These are phyloP conservation scores for Mucor indicus DNA, from an alignment of 371 early-diverging fungal genomes.

Conservation along the genomic window DNA sequence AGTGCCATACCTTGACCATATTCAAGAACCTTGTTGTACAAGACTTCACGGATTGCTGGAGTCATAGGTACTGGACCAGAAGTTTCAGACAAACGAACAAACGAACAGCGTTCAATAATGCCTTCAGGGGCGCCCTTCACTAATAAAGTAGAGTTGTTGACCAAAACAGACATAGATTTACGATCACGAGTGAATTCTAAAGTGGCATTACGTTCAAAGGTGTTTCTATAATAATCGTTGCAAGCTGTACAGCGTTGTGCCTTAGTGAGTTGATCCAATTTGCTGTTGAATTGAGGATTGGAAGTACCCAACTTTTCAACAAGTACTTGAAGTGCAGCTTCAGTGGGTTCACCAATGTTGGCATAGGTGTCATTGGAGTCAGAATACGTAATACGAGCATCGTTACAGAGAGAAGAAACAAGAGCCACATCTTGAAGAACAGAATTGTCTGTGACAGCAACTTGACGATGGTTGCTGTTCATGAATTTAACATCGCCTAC, in stretches of 20 bases:
- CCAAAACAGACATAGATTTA: constrained; percentile 92
- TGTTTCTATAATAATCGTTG: constrained; percentile 55
- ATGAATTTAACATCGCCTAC: constrained; percentile 57
- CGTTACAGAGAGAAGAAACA: constrained; percentile 91
- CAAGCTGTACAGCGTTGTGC: constrained; percentile 61
- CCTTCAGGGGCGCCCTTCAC: constrained; percentile 97
- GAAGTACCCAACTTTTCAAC: constrained; percentile 91
- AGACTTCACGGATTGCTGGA: constrained; percentile 52
- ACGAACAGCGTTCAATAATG: constrained; percentile 84
- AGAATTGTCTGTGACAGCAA: constrained; percentile 1
- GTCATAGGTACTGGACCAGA: constrained; percentile 69
- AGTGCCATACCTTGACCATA: constrained; percentile 80
- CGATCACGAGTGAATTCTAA: constrained; percentile 95
- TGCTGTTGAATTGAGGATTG: constrained; percentile 60
- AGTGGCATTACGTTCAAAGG: constrained; percentile 61
- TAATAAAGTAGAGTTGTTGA: constrained; percentile 46
- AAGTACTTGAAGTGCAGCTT: constrained; percentile 93
- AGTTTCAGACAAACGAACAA: constrained; percentile 48
- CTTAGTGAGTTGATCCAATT: constrained; percentile 43
- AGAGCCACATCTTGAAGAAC: constrained; percentile 64
- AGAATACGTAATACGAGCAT: constrained; percentile 81
- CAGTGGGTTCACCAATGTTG: constrained; percentile 97
- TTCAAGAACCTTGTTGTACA: constrained; percentile 68
- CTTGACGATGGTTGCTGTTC: neutral
- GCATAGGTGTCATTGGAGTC: constrained; percentile 54